phyloP scores from a whole-genome alignment of 352 stramenopile genomes.

The Achlya hypogyna region DNA sequence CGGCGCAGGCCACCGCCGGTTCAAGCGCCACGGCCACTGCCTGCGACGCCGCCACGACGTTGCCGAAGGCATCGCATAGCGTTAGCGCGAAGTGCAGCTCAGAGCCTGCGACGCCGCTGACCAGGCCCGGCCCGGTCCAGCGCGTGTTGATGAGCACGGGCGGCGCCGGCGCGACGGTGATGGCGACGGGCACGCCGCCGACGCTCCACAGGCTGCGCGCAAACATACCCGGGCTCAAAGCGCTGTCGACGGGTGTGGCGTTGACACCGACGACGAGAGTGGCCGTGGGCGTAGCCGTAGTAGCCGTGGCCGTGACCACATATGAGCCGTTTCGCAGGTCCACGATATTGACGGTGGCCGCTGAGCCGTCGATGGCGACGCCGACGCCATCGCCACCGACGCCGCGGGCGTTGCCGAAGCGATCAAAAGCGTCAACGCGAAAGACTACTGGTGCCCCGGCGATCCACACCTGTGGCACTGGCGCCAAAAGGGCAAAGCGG shows the following conservation, averaged over 20 bases:
- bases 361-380: constrained; percentile 23
- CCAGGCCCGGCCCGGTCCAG: constrained; percentile 11
- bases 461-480: constrained; percentile 13
- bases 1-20: constrained; percentile 17
- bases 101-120: constrained; percentile 2
- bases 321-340: constrained; percentile 38
- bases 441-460: constrained; percentile 27
- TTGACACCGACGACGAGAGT: constrained; percentile 35
- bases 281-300: constrained; percentile 27
- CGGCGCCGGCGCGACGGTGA: constrained; percentile 32
- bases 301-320: constrained; percentile 28
- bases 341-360: constrained; percentile 22
- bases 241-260: constrained; percentile 19
- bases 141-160: constrained; percentile 28
- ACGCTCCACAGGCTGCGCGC: constrained; percentile 38
- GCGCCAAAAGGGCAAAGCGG: constrained; percentile 21
- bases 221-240: constrained; percentile 22
- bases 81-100: neutral
- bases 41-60: neutral
- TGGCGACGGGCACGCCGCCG: constrained; percentile 32
- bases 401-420: constrained; percentile 30
- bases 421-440: constrained; percentile 31
- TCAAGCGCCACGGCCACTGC: neutral
- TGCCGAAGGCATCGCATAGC: neutral
- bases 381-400: constrained; percentile 33